Evolutionary conservation across 139 green algal genomes (phyloP), one percentile per base, ranked within the genome.

Genomic region (Spirogloea muscicola): DNA sequence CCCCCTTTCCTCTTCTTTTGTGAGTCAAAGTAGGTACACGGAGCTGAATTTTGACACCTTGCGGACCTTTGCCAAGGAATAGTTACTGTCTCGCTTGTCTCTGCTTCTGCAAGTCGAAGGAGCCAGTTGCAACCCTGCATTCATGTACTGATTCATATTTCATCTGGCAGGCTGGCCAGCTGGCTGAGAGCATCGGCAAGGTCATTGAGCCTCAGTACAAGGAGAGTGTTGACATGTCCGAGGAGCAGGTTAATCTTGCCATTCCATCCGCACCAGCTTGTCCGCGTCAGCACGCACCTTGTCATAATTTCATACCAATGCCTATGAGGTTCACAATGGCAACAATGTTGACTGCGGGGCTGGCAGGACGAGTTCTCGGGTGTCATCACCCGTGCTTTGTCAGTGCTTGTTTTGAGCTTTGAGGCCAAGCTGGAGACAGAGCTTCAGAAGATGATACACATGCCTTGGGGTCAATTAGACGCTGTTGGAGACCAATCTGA

Each of bases 401-500:
- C 62, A 1, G 87, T 91, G 55, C 84, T 98, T 71, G 84, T 97
- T 57, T 79, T 96, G 61, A 89, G 88, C 40, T 37, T 96, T 21
- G 94, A 96, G 88, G 95, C 90, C 27, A 81, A 84, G 27, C 83
- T 97, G 66, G 93, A 97, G 37, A 80, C 55, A 1, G 78, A 82
- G 1, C 84, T 97, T 39, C 38, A 74, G 73, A 80, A 84, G 61
- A 84, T 89, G 78, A 61, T 68, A 9, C 73, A 80, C 43, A 48
- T 86, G 44, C 79, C 82, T 51, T 93, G 89, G 89, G 63, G 48
- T 27, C 68, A 58, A 1, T 60, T 94, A 2, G 90, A 94, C 76
- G 61, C 72, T 36, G 87, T 94, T 13, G 94, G 94, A 1, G 94
- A 98, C 75, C 90, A 97, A 82, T 91, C 76, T 6, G 78, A 90